Conservation (phyloP, 78 protist species). For the slime mould (Dictyostelium discoideum) region dicty_2.7 NC_007091.3:5029001-5029500, state of each 20-base stretch:
- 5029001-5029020: too few relatives aligned
- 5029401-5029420: constrained; percentile 23
- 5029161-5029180: constrained; percentile 1
- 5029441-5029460: constrained; percentile 2
- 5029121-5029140: neutral
- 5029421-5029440: constrained; percentile 15
- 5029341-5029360: neutral
- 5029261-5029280: neutral
- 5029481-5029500: constrained; percentile 20
- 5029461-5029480: neutral
- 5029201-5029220: neutral
- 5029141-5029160: neutral
- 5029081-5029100: neutral
- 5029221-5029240: neutral
- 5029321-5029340: neutral
- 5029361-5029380: neutral
- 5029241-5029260: neutral
- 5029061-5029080: neutral
- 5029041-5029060: neutral
- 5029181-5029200: neutral
- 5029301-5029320: neutral
- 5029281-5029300: neutral
- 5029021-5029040: neutral
- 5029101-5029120: neutral
- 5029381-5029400: neutral